Evolutionary conservation across 1,284 basidiomycete species (phyloP), one percentile per base, ranked within the genome.

Genomic region (Spongiforma sp.): DNA sequence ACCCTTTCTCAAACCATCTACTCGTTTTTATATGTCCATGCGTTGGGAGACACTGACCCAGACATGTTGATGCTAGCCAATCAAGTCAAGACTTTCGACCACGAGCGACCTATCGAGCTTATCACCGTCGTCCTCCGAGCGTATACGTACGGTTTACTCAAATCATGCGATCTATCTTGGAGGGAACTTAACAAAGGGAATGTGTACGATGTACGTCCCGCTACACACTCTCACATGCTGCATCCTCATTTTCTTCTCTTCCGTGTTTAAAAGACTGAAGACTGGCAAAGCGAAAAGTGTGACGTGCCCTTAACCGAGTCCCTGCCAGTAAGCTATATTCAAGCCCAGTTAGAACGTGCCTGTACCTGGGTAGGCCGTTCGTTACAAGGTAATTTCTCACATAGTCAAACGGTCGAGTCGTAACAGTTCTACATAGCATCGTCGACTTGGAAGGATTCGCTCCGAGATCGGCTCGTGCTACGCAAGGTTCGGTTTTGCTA

Each of bases 231-330:
- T 64, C 48, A 26, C 50, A 17, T 58, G 48, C 30, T 52, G 48
- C 48, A 52, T 66, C 59, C 65, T 52, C 64, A 69, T 63, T 57
- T 57, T 57, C 68, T 57, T 43, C 34, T 64, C 68, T 53, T n/a
- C 28, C 15, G 34, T 56, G 15, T 53, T 32, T 58, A n/a, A 59
- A 73, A 94, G 91, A 83, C 88, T 61, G 95, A 98, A 82, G 95
- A 96, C 73, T 93, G 90, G 86, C 90, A 93, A 74, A 85, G 89
- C 62, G 94, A 96, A 69, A 95, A 95, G 79, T 91, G 89, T 69
- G 94, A 94, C 24, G 82, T 95, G 0, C 88, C 89, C 1, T 79
- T 96, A n/a, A 80, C 89, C 26, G 93, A 96, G 76, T 83, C 84
- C 3, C 79, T 91, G 34, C 84, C 87, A n/a, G 82, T 87, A 5